Evolutionary conservation across 2,329 filamentous ascomycete genomes (phyloP).

Genomic region (Aspergillus luchuensis): DNA sequence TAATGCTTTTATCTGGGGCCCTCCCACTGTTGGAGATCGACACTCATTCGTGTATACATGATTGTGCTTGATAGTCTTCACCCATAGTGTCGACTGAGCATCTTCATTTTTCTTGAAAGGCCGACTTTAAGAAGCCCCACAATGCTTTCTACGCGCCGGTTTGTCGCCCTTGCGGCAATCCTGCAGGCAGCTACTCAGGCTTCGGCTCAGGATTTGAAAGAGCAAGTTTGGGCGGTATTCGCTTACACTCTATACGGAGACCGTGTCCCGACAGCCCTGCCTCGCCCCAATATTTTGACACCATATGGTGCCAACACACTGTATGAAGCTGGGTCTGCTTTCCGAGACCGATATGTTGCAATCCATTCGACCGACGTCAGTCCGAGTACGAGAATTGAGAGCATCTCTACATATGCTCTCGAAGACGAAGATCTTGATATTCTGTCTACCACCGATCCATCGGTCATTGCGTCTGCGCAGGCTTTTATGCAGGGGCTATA

Average conservation of each 20-base stretch:
- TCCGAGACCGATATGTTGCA: slow-evolving; percentile 57
- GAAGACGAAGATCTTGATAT: slow-evolving; percentile 52
- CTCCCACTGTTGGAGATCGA: neutral
- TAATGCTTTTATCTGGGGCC: neutral
- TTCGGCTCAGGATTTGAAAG: slow-evolving; percentile 30
- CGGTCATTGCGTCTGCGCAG: slow-evolving; percentile 56
- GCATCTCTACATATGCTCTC: slow-evolving; percentile 49
- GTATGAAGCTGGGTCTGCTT: slow-evolving; percentile 51
- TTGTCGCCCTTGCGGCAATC: slow-evolving; percentile 11
- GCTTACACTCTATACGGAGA: slow-evolving; percentile 59
- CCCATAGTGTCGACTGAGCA: slow-evolving; percentile 18
- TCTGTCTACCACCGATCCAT: slow-evolving; percentile 51
- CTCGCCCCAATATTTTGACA: slow-evolving; percentile 47
- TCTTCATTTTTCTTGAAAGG: neutral
- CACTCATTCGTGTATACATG: neutral
- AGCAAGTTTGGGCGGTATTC: slow-evolving; percentile 52
- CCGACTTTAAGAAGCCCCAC: neutral
- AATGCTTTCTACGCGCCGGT: neutral
- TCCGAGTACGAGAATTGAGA: slow-evolving; percentile 43
- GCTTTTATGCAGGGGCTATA: slow-evolving; percentile 66
- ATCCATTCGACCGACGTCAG: slow-evolving; percentile 24
- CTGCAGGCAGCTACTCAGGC: slow-evolving; percentile 21
- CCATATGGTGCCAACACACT: slow-evolving; percentile 59
- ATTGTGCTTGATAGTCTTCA: neutral
- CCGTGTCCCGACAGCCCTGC: slow-evolving; percentile 50